Conservation (phyloP, 2,329 filamentous ascomycete species). For the Diaporthe ilicicola region DNA sequence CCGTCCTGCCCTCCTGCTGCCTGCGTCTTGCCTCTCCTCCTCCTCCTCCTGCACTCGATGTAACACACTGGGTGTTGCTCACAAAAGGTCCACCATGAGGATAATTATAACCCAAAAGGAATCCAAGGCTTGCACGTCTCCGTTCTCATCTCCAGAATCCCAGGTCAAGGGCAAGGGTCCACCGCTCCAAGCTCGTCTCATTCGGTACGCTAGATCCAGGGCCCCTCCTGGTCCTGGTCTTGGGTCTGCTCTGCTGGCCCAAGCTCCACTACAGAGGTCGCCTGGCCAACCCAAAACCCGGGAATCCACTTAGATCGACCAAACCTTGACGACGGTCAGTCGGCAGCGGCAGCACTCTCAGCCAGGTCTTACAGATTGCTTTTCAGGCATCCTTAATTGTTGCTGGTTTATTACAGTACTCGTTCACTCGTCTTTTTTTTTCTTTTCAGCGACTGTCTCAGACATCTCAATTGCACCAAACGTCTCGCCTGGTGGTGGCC, state of each 20-base stretch:
- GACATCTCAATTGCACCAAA: neutral
- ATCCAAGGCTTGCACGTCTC: conserved; percentile 23
- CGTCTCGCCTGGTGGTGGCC: conserved; percentile 3
- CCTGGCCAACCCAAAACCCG: conserved; percentile 17
- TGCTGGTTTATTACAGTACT: conserved; percentile 12
- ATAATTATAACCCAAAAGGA: conserved; percentile 23
- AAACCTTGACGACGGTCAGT: neutral
- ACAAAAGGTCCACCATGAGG: conserved; percentile 18
- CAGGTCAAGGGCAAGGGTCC: conserved; percentile 18
- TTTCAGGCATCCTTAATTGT: conserved; percentile 10
- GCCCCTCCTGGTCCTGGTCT: conserved; percentile 6
- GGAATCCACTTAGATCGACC: conserved; percentile 10
- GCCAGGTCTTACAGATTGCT: neutral
- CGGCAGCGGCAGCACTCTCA: neutral
- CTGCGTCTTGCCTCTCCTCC: neutral
- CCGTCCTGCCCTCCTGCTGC: neutral
- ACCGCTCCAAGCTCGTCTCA: conserved; percentile 8
- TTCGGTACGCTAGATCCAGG: conserved; percentile 12
- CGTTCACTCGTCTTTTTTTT: neutral
- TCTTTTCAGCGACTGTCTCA: neutral
- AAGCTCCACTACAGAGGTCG: conserved; percentile 14
- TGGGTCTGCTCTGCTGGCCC: conserved; percentile 1
- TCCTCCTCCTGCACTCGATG: neutral
- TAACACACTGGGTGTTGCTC: neutral
- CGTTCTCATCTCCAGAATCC: conserved; percentile 16